phyloP scores from a whole-genome alignment of 2,329 filamentous ascomycete genomes.

The Tolypocladium paradoxum region DNA sequence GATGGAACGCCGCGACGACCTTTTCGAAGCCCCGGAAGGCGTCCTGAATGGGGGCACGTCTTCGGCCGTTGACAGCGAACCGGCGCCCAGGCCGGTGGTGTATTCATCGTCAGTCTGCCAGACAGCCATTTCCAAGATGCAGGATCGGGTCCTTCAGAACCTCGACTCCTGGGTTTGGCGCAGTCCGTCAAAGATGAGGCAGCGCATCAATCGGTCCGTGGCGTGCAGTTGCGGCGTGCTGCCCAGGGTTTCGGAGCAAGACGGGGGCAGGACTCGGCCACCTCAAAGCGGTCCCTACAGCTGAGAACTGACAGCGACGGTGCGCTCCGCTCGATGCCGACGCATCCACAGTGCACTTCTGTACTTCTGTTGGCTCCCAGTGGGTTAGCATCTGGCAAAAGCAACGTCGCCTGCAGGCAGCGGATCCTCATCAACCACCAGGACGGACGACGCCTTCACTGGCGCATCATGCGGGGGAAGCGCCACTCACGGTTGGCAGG shows the following conservation, averaged over 20 bases:
- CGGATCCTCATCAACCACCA: not conserved
- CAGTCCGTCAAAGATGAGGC: not conserved
- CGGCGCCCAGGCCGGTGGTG: constrained; percentile 38
- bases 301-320: constrained; percentile 3
- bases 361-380: not conserved
- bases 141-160: not conserved
- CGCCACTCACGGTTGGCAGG: not conserved
- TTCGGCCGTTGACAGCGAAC: constrained; percentile 57
- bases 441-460: not conserved
- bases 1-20: constrained; percentile 51
- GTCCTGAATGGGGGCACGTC: constrained; percentile 61
- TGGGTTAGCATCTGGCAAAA: constrained; percentile 1
- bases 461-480: not conserved
- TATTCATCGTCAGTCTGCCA: constrained; percentile 57
- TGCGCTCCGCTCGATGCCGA: constrained; percentile 1
- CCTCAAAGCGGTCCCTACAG: constrained; percentile 9
- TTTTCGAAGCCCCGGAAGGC: constrained; percentile 50
- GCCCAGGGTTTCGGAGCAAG: constrained; percentile 2
- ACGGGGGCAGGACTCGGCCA: constrained; percentile 4
- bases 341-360: not conserved
- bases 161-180: not conserved
- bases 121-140: constrained; percentile 32
- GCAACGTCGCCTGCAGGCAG: not conserved
- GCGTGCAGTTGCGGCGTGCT: not conserved
- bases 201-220: not conserved